Conservation (phyloP, 139 green algal species). For the Microglena sp. region DNA sequence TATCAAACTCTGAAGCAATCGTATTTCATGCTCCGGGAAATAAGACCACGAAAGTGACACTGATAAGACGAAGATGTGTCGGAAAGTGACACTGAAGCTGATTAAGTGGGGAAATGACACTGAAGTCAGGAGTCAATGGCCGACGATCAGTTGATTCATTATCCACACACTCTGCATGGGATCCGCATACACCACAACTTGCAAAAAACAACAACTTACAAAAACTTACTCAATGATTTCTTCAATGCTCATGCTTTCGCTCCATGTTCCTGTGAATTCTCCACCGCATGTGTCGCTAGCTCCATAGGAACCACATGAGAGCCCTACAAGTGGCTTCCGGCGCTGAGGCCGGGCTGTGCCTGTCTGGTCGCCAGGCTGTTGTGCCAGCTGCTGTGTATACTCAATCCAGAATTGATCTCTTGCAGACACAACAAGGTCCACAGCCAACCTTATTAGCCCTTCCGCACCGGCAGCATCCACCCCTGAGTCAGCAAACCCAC, state of each 20-base stretch:
- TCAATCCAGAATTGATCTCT: constrained; percentile 10
- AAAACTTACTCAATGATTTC: too few species aligned
- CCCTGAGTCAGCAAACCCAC: constrained; percentile 18
- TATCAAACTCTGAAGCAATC: too few species aligned
- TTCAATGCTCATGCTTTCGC: constrained; percentile 3
- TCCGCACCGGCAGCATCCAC: background rate
- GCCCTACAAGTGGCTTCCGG: constrained; percentile 15
- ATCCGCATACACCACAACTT: too few species aligned
- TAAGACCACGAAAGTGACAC: too few species aligned
- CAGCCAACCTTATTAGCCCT: constrained; percentile 10
- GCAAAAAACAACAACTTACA: too few species aligned
- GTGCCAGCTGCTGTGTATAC: background rate
- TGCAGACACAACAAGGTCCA: constrained; percentile 14
- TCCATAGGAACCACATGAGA: constrained; percentile 29
- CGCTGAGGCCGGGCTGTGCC: background rate
- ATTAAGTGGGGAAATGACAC: too few species aligned
- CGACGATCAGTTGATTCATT: too few species aligned
- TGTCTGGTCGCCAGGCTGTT: background rate
- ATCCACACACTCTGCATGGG: too few species aligned
- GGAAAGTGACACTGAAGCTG: too few species aligned
- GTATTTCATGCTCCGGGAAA: too few species aligned
- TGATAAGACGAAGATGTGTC: too few species aligned
- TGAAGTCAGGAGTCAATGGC: too few species aligned
- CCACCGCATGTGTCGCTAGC: constrained; percentile 22
- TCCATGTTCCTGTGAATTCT: constrained; percentile 27